Evolutionary conservation across 306 rosid genomes (phyloP).

Genomic region (Hippophae tibetana): DNA sequence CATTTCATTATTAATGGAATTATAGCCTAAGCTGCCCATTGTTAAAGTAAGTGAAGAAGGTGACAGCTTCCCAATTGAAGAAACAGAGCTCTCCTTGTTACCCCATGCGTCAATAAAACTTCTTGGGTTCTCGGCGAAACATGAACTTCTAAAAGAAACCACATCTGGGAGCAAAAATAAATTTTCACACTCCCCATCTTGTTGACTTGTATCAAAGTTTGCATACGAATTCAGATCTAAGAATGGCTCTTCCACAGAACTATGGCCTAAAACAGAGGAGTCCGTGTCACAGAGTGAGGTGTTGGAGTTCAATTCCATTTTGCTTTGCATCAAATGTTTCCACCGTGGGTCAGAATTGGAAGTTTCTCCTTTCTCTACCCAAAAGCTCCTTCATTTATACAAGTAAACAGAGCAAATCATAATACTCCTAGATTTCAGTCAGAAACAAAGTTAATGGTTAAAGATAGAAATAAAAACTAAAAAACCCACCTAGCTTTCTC

Average conservation of each 20-base stretch:
- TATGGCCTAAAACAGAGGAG: constrained; percentile 9
- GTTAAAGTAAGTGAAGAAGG: constrained; percentile 57
- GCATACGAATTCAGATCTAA: constrained; percentile 38
- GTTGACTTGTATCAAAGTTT: constrained; percentile 28
- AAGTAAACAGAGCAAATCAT: constrained; percentile 6
- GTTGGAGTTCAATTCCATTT: constrained; percentile 27
- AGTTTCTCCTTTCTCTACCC: constrained; percentile 51
- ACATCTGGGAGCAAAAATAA: constrained; percentile 32
- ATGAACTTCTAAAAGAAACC: constrained; percentile 21
- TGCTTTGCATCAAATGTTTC: constrained; percentile 43
- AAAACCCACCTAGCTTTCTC: constrained; percentile 37
- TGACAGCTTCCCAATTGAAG: constrained; percentile 34
- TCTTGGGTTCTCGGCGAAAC: constrained; percentile 32
- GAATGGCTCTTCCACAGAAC: constrained; percentile 17
- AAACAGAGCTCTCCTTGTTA: constrained; percentile 25
- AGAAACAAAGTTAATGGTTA: too few species aligned
- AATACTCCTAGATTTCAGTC: too few species aligned
- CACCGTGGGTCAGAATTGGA: constrained; percentile 39
- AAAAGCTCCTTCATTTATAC: constrained; percentile 35
- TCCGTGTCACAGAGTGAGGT: constrained; percentile 20
- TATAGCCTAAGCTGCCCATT: constrained; percentile 38
- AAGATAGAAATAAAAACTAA: background rate
- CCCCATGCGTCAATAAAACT: constrained; percentile 75
- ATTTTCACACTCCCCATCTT: constrained; percentile 15
- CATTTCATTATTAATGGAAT: constrained; percentile 29